These are phyloP conservation scores for Colletotrichum shisoi DNA, from an alignment of 2,329 filamentous ascomycete species.

Conservation along the genomic window DNA sequence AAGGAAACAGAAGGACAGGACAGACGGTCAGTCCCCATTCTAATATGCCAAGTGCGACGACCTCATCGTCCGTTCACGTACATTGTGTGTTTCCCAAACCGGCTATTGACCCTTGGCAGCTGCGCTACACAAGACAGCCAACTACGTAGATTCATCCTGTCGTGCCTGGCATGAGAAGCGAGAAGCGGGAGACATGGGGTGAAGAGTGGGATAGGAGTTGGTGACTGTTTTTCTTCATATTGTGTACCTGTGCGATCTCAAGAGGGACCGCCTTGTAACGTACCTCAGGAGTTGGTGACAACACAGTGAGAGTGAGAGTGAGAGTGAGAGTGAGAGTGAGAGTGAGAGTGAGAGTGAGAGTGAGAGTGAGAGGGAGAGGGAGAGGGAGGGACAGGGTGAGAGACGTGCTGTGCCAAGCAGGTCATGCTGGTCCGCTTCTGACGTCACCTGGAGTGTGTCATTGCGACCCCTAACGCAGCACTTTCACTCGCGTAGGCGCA, in stretches of 20 bases:
- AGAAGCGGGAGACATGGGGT: background rate
- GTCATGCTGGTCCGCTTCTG: slow-evolving; percentile 8
- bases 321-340: background rate
- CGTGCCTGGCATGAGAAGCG: background rate
- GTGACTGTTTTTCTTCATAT: too few species aligned
- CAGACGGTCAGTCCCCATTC: too few species aligned
- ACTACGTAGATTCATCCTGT: background rate
- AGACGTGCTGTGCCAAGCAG: slow-evolving; percentile 24
- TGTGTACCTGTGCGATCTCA: too few species aligned
- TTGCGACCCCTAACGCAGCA: slow-evolving; percentile 8
- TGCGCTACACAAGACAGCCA: background rate
- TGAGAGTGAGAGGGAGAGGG: too few species aligned
- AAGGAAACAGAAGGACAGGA: background rate
- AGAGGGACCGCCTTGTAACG: too few species aligned
- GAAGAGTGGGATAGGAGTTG: too few species aligned
- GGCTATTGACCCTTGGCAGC: slow-evolving; percentile 9
- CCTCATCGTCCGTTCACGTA: background rate
- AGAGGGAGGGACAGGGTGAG: background rate
- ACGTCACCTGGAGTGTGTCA: slow-evolving; percentile 14
- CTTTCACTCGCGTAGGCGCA: background rate
- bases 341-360: background rate
- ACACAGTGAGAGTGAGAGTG: too few species aligned
- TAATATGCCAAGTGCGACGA: slow-evolving; percentile 1
- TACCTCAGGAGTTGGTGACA: too few species aligned
- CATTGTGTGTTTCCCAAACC: background rate